Base-by-base conservation (phyloP, 768 basidiomycete genomes). In the Pleurotus ostreatus region DNA sequence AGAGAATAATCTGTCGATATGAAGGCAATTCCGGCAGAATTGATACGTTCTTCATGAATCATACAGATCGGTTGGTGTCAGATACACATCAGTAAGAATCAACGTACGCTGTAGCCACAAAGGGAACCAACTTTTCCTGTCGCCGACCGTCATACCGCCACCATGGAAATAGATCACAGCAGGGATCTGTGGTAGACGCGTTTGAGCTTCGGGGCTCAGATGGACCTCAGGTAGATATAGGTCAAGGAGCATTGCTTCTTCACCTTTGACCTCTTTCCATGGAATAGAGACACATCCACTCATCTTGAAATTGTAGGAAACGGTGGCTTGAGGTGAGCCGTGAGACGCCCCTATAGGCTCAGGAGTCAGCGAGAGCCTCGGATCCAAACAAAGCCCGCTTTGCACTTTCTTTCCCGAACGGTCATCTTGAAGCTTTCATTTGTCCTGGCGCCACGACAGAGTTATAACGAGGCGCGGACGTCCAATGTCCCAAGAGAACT, bases 1-100 rank as follows among this genome's bases (percentile, higher is more conserved):
- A 89, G 78, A 12, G 78, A 74, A 62, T 89, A 86, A 60, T 89
- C 85, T 0, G 81, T 79, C 37, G 83, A 81, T 44, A 88, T 72
- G 64, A 88, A 84, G 3, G 74, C 76, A 58, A 77, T 76, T 22
- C 83, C 85, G n/a, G 71, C 66, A 1, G 63, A 66, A 23, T 70
- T 68, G 5, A 78, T 68, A 12, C 83, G 78, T 56, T 70, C 84
- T 87, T 60, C 18, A 9, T 43, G 13, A 15, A 20, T 56, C 34
- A 25, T 30, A 13, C 15, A 55, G 54, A 46, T 2, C n/a, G 51
- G 56, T 16, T 37, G 16, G 70, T 65, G 55, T 23, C 13, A 53
- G 46, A 20, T 25, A 51, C 15, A 54, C 13, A 30, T 9, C 7
- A 18, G 39, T 37, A 25, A 22, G 30, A 16, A 25, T 47, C 9